Conservation (phyloP, 2,329 filamentous ascomycete genomes). For the Claviceps arundinis region DNA sequence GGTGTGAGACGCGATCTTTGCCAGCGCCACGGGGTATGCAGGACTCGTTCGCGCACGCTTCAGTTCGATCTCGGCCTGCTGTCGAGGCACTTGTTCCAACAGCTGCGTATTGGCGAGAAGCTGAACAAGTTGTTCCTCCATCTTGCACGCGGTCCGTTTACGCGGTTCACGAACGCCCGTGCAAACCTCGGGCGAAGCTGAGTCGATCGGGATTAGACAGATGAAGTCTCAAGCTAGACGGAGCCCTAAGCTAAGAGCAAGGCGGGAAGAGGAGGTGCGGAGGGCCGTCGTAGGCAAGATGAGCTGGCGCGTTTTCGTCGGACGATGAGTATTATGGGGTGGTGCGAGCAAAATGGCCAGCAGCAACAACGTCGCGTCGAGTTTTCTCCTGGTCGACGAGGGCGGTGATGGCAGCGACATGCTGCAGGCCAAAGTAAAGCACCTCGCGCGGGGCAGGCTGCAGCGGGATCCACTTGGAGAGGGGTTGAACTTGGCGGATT, state of each 20-base stretch:
- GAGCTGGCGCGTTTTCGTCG: too few relatives aligned
- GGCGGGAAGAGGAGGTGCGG: neutral
- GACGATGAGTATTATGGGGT: too few relatives aligned
- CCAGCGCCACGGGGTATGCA: constrained; percentile 66
- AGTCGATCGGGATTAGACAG: neutral
- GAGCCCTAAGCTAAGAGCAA: neutral
- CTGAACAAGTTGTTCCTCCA: constrained; percentile 87
- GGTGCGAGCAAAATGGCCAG: too few relatives aligned
- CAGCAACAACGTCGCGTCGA: too few relatives aligned
- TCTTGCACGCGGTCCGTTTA: constrained; percentile 23
- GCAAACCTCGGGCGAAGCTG: neutral
- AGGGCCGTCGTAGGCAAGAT: neutral
- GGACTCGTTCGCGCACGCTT: constrained; percentile 54
- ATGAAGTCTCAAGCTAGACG: neutral
- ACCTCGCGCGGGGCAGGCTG: neutral
- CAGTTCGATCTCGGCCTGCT: constrained; percentile 75
- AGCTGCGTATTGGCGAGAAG: constrained; percentile 81
- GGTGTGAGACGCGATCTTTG: constrained; percentile 66
- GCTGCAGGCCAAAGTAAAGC: too few relatives aligned
- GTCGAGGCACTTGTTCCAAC: constrained; percentile 60
- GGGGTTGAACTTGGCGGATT: neutral
- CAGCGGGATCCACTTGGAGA: neutral
- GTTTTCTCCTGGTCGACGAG: too few relatives aligned
- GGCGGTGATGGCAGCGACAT: too few relatives aligned
- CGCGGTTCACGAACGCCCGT: neutral